phyloP scores from a whole-genome alignment of 2,329 filamentous ascomycete species.

The Ascochyta rabiei region DNA sequence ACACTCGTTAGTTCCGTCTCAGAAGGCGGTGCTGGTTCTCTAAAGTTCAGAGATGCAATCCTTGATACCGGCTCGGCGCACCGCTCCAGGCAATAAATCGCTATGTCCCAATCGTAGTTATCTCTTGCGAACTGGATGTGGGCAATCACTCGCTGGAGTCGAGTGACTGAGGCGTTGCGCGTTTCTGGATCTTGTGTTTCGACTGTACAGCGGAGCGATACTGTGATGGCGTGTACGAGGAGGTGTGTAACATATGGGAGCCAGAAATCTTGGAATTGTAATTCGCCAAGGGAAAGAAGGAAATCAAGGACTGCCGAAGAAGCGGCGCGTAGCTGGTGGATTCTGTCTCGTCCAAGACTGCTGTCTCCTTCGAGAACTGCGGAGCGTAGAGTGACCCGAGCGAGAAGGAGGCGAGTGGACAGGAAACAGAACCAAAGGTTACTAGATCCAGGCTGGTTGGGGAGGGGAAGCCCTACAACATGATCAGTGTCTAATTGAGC shows the following conservation, averaged over 20 bases:
- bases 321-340: slow-evolving; percentile 56
- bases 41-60: slow-evolving; percentile 40
- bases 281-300: slow-evolving; percentile 53
- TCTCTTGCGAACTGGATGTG: slow-evolving; percentile 56
- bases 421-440: slow-evolving; percentile 52
- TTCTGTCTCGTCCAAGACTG: slow-evolving; percentile 32
- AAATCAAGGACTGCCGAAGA: slow-evolving; percentile 59
- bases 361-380: slow-evolving; percentile 35
- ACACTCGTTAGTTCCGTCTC: slow-evolving; percentile 25
- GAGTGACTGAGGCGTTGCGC: slow-evolving; percentile 53
- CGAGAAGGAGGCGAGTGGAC: slow-evolving; percentile 48
- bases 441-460: slow-evolving; percentile 39
- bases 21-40: slow-evolving; percentile 25
- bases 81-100: slow-evolving; percentile 59
- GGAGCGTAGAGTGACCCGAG: slow-evolving; percentile 43
- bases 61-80: slow-evolving; percentile 46
- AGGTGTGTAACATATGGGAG: slow-evolving; percentile 57
- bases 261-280: slow-evolving; percentile 61
- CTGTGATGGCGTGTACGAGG: slow-evolving; percentile 60
- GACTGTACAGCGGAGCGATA: slow-evolving; percentile 58
- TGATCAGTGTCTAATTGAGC: neutral
- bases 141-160: slow-evolving; percentile 56
- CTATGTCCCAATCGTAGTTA: slow-evolving; percentile 62
- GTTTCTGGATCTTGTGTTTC: slow-evolving; percentile 57
- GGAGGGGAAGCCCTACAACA: slow-evolving; percentile 30